A percentile compares a stretch with the other conserved stretches of the same genome.
phyloP scores from a whole-genome alignment of 2,329 filamentous ascomycete genomes.

The Microcera coccophila region DNA sequence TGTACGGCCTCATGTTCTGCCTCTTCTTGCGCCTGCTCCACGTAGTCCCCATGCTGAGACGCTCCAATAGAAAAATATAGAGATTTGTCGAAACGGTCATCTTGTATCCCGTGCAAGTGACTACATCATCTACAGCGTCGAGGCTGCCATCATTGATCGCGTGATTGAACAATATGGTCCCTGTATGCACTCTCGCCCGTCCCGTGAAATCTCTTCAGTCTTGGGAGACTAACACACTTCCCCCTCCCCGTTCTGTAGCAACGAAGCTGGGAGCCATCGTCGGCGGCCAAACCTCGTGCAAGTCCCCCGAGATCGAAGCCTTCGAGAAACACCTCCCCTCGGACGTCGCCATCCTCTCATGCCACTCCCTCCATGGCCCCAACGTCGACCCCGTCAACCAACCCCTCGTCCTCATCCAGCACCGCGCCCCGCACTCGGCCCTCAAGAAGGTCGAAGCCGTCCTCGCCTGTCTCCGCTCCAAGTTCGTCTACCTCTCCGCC shows the following conservation, averaged over 20 bases:
- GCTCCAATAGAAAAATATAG: conserved; percentile 64
- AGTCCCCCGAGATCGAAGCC: conserved; percentile 89
- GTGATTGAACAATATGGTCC: conserved; percentile 88
- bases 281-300: conserved; percentile 96
- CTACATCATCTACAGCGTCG: conserved; percentile 98
- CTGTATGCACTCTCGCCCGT: conserved; percentile 54
- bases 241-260: conserved; percentile 49
- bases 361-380: conserved; percentile 93
- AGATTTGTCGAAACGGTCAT: conserved; percentile 91
- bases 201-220: conserved; percentile 10
- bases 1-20: conserved; percentile 56
- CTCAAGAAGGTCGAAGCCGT: conserved; percentile 76
- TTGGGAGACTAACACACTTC: conserved; percentile 3
- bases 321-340: conserved; percentile 83
- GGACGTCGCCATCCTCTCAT: conserved; percentile 91
- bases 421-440: conserved; percentile 74
- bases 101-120: conserved; percentile 94
- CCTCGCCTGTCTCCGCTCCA: conserved; percentile 78
- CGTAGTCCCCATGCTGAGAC: conserved; percentile 45
- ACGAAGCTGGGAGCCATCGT: conserved; percentile 95
- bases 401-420: conserved; percentile 88
- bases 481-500: conserved; percentile 82
- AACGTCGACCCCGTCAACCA: conserved; percentile 84
- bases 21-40: conserved; percentile 23
- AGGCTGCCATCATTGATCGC: conserved; percentile 82